These are phyloP conservation scores for Anisogramma anomala DNA, from an alignment of 2,329 filamentous ascomycete genomes.

Conservation along the genomic window DNA sequence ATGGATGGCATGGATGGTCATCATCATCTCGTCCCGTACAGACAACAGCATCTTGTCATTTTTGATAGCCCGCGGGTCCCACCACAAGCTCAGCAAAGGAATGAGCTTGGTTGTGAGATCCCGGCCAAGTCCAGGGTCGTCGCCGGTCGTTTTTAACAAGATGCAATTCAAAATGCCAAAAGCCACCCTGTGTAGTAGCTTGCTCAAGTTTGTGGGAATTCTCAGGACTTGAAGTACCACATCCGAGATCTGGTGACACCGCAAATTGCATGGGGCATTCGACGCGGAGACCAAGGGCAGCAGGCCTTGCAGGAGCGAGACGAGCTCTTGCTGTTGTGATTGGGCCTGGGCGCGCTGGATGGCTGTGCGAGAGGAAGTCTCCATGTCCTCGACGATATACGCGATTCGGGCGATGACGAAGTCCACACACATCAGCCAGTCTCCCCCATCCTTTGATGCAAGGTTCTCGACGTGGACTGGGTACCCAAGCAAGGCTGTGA, in stretches of 20 bases:
- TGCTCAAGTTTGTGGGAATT: slow-evolving; percentile 16
- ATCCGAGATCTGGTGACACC: slow-evolving; percentile 43
- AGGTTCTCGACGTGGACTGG: slow-evolving; percentile 73
- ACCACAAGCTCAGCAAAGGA: slow-evolving; percentile 63
- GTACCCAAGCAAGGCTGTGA: slow-evolving; percentile 59
- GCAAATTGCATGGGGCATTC: slow-evolving; percentile 53
- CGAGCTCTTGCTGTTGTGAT: slow-evolving; percentile 25
- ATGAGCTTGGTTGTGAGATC: slow-evolving; percentile 50
- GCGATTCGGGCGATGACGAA: slow-evolving; percentile 60
- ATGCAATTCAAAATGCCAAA: slow-evolving; percentile 67
- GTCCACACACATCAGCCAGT: slow-evolving; percentile 58
- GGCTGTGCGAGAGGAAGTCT: slow-evolving; percentile 16
- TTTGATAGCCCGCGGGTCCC: slow-evolving; percentile 57
- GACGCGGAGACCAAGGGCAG: slow-evolving; percentile 50
- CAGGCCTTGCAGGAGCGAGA: slow-evolving; percentile 55
- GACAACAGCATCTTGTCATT: slow-evolving; percentile 49
- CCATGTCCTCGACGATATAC: slow-evolving; percentile 33
- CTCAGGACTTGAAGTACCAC: slow-evolving; percentile 50
- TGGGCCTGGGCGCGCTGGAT: slow-evolving; percentile 18
- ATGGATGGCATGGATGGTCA: slow-evolving; percentile 55
- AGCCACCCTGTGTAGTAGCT: slow-evolving; percentile 56
- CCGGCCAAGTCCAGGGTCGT: slow-evolving; percentile 53
- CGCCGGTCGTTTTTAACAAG: slow-evolving; percentile 52
- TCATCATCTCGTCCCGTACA: slow-evolving; percentile 67
- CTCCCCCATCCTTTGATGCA: slow-evolving; percentile 34